Conservation (phyloP, 1,139 yeast genomes). For the Sugiyamaella xylanicola region DNA sequence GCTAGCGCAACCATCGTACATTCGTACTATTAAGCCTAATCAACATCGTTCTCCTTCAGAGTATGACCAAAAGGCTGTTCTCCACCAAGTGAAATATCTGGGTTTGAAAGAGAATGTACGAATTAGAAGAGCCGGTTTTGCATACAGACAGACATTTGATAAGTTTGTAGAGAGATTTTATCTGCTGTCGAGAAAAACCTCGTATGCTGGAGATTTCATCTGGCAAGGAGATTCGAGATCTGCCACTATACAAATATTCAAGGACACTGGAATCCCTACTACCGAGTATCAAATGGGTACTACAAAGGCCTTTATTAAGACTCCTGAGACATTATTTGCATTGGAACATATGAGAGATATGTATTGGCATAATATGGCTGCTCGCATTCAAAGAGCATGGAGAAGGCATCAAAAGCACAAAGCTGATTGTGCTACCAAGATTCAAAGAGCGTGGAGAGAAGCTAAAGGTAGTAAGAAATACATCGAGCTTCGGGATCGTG, state of each 20-base stretch:
- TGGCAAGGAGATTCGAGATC: slow-evolving; percentile 87
- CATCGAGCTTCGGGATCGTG: slow-evolving; percentile 78
- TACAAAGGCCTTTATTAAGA: slow-evolving; percentile 92
- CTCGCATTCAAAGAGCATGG: slow-evolving; percentile 97
- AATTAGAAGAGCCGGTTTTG: slow-evolving; percentile 98
- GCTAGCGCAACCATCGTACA: slow-evolving; percentile 89
- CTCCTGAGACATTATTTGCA: slow-evolving; percentile 96
- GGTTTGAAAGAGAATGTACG: slow-evolving; percentile 97
- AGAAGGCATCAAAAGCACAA: slow-evolving; percentile 78
- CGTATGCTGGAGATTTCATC: slow-evolving; percentile 97
- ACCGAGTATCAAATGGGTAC: slow-evolving; percentile 91
- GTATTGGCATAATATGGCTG: slow-evolving; percentile 98
- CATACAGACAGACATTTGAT: slow-evolving; percentile 95
- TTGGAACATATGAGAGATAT: slow-evolving; percentile 95
- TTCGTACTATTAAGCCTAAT: slow-evolving; percentile 97
- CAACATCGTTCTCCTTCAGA: slow-evolving; percentile 90
- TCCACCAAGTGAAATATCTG: slow-evolving; percentile 93
- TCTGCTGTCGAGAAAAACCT: slow-evolving; percentile 81
- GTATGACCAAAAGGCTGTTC: slow-evolving; percentile 83
- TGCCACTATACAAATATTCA: slow-evolving; percentile 78
- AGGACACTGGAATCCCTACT: slow-evolving; percentile 76
- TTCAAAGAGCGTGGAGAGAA: slow-evolving; percentile 85
- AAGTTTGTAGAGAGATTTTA: slow-evolving; percentile 97
- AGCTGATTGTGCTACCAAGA: slow-evolving; percentile 81
- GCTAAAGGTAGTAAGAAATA: slow-evolving; percentile 78